Evolutionary conservation across 805 yeast species (phyloP), one percentile per base, ranked within the genome.

Genomic region (Lachancea lanzarotensis): DNA sequence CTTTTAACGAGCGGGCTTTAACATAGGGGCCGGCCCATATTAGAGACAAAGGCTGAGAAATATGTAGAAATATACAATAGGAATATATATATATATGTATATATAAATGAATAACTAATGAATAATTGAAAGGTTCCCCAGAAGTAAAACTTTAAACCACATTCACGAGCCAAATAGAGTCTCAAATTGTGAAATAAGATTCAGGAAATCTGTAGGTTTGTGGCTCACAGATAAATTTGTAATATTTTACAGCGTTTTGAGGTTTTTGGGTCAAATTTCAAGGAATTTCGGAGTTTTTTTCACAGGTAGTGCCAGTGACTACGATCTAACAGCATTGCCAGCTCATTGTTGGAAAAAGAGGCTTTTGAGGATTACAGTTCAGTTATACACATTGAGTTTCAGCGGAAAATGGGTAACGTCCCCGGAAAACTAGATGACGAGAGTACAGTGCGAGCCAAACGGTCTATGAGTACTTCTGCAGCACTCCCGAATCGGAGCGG

Each of bases 321-420:
- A 22, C 25, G 25, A 22, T 22, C 25, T 8, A 22, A 8, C 25
- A 22, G n/a, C n/a, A n/a, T n/a, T n/a, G n/a, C n/a, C n/a, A n/a
- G n/a, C n/a, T n/a, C n/a, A n/a, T n/a, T n/a, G n/a, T n/a, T n/a
- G n/a, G n/a, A n/a, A n/a, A n/a, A n/a, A n/a, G n/a, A n/a, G n/a
- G n/a, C n/a, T n/a, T n/a, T n/a, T n/a, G n/a, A n/a, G n/a, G n/a
- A n/a, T n/a, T n/a, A 22, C 25, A 8, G 25, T 22, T 22, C 8
- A 22, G 8, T 22, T 22, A 22, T 4, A 22, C 4, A 6, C 25
- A 22, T 8, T 8, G 4, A 22, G 25, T 6, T 6, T 22, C 25
- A 22, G 25, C 25, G 25, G 8, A 22, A 29, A 13, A 73, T 73
- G 78, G 78, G 78, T 38, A 74, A 74, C 62, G 72, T 70, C 25